Percentiles rank a stretch among this genome's conserved stretches.
These are phyloP conservation scores for Saccharomycopsis sp. DNA, from an alignment of 805 yeast species.

Conservation along the genomic window DNA sequence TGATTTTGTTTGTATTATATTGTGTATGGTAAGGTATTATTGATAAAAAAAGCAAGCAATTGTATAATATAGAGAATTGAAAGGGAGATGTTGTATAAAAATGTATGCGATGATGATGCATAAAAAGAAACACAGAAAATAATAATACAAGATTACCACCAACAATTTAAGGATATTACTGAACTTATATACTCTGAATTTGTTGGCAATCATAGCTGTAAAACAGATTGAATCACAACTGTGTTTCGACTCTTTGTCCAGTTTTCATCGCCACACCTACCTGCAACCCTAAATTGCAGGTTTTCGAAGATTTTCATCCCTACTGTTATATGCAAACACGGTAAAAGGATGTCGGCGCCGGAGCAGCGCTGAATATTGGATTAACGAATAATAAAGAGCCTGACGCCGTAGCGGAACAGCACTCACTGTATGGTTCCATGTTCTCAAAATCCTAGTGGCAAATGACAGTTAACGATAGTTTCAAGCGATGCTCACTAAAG, in stretches of 20 bases:
- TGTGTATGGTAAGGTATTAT: neutral
- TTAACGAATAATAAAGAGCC: neutral
- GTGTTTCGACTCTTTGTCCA: neutral
- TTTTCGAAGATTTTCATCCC: neutral
- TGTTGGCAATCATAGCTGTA: neutral
- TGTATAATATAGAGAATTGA: neutral
- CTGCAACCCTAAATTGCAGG: neutral
- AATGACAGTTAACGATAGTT: neutral
- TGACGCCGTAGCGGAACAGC: neutral
- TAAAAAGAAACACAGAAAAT: neutral
- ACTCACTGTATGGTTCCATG: neutral
- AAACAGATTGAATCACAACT: neutral
- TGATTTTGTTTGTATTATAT: neutral
- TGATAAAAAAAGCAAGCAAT: neutral
- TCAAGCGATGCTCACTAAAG: neutral
- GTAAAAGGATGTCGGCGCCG: neutral
- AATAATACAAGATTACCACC: neutral
- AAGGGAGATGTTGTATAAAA: neutral
- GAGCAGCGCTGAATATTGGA: no score
- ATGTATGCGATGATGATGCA: neutral
- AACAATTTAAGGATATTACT: neutral
- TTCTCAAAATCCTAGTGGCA: neutral
- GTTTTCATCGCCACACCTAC: neutral
- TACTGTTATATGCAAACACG: neutral
- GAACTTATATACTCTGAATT: neutral